These are phyloP conservation scores for Rutidosis leptorrhynchoides DNA, from an alignment of 129 eudicot species.

Conservation along the genomic window DNA sequence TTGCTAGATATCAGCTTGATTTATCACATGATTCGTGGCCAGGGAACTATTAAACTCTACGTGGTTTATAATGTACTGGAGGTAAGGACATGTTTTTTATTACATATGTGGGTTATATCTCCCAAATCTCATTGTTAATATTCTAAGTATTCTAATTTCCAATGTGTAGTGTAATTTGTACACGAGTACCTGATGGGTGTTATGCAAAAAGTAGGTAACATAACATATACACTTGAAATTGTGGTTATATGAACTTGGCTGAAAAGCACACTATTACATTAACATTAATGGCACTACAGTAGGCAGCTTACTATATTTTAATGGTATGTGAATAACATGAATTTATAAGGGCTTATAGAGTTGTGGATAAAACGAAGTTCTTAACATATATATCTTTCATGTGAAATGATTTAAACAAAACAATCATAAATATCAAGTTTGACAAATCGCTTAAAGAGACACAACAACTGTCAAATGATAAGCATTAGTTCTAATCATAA, in stretches of 20 bases:
- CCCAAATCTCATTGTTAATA: background rate
- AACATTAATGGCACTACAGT: background rate
- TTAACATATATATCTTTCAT: background rate
- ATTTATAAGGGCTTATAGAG: background rate
- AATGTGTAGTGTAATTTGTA: conserved; percentile 5
- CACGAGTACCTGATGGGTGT: too few species aligned
- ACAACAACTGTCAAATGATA: background rate
- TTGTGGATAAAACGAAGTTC: background rate
- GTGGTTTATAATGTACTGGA: conserved; percentile 97
- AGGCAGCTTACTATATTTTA: too few species aligned
- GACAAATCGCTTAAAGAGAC: background rate
- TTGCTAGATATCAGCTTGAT: conserved; percentile 86
- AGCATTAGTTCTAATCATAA: background rate
- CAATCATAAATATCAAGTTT: background rate
- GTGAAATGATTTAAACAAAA: background rate
- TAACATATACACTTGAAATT: conserved; percentile 10
- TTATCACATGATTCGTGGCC: conserved; percentile 99
- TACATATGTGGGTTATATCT: conserved; percentile 6
- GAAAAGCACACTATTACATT: background rate
- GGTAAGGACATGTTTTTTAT: conserved; percentile 45
- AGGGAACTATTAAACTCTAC: conserved; percentile 89
- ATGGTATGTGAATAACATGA: background rate
- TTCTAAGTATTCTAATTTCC: too few species aligned
- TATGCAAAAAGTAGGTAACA: conserved; percentile 1
- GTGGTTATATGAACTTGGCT: background rate